Percentiles rank a stretch among this genome's conserved stretches.
Conservation (phyloP, 352 stramenopile genomes). For the Globisporangium heterothallicum region DNA sequence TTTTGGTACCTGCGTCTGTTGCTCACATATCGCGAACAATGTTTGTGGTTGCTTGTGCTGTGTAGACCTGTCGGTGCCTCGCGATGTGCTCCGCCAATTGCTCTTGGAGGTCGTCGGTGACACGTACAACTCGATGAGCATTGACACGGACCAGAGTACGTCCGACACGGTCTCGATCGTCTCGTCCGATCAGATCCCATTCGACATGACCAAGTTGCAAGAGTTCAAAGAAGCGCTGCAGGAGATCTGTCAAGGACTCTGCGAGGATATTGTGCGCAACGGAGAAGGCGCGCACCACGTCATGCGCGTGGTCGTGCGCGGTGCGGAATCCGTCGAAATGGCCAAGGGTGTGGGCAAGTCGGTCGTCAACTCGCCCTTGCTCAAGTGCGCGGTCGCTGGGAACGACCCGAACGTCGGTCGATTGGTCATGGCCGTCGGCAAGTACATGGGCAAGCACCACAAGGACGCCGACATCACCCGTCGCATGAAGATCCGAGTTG, state of each 20-base stretch:
- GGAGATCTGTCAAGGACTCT: slow-evolving; percentile 91
- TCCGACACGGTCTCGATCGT: slow-evolving; percentile 96
- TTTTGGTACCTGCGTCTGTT: neutral
- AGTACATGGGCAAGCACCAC: slow-evolving; percentile 95
- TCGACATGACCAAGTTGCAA: slow-evolving; percentile 65
- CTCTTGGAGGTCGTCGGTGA: slow-evolving; percentile 78
- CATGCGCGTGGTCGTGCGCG: slow-evolving; percentile 90
- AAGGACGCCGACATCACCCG: slow-evolving; percentile 73
- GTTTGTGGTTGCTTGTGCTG: too few relatives aligned
- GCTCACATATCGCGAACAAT: neutral
- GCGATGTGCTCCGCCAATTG: slow-evolving; percentile 71
- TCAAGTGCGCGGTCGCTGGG: slow-evolving; percentile 97
- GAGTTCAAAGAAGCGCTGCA: slow-evolving; percentile 91
- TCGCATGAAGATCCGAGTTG: slow-evolving; percentile 83
- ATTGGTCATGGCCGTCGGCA: slow-evolving; percentile 94
- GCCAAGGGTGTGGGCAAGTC: slow-evolving; percentile 88
- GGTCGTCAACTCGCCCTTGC: slow-evolving; percentile 94
- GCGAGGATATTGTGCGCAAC: slow-evolving; percentile 97
- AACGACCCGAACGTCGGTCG: slow-evolving; percentile 98
- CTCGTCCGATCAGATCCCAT: slow-evolving; percentile 91
- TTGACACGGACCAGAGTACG: slow-evolving; percentile 98
- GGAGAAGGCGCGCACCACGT: slow-evolving; percentile 98
- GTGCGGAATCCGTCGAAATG: slow-evolving; percentile 72
- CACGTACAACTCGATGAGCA: slow-evolving; percentile 92
- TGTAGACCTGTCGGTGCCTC: slow-evolving; percentile 68